Percentiles rank a stretch among this genome's conserved stretches.
These are phyloP conservation scores for Miamiensis avidus DNA, from an alignment of 169 alveolate genomes.

Conservation along the genomic window DNA sequence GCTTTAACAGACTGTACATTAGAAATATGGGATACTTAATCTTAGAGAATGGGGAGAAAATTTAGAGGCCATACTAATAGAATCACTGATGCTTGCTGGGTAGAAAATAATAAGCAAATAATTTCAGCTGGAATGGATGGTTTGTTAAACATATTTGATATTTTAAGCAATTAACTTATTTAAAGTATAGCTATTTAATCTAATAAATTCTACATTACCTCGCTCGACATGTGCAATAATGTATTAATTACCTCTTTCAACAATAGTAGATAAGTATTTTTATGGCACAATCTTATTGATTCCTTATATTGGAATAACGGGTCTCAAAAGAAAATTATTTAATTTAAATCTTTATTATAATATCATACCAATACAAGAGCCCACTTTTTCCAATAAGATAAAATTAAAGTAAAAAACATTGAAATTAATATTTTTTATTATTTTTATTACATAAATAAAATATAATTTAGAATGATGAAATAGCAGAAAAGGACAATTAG, in stretches of 20 bases:
- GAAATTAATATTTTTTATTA: neutral
- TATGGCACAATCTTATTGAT: constrained; percentile 27
- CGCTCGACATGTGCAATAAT: neutral
- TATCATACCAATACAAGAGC: neutral
- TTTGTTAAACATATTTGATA: constrained; percentile 6
- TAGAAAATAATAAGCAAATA: constrained; percentile 16
- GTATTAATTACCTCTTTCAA: constrained; percentile 2
- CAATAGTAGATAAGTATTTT: constrained; percentile 7
- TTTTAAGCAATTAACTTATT: constrained; percentile 1
- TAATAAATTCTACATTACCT: neutral
- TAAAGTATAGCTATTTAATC: neutral
- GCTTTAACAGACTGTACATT: constrained; percentile 23
- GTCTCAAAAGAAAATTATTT: no score
- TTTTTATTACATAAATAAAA: neutral
- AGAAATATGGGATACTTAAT: constrained; percentile 6
- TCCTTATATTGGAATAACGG: neutral
- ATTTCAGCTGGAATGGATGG: constrained; percentile 15
- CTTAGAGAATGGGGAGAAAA: constrained; percentile 18
- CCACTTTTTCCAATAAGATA: neutral
- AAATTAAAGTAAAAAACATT: neutral
- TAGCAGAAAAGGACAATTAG: neutral
- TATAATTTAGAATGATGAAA: constrained; percentile 8
- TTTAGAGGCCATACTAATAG: neutral
- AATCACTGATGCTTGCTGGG: constrained; percentile 16
- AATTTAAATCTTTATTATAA: neutral